A percentile compares a stretch with the other conserved stretches of the same genome.
These are phyloP conservation scores for Nymphaea thermarum DNA, from an alignment of 164 flowering plant species.

Conservation along the genomic window DNA sequence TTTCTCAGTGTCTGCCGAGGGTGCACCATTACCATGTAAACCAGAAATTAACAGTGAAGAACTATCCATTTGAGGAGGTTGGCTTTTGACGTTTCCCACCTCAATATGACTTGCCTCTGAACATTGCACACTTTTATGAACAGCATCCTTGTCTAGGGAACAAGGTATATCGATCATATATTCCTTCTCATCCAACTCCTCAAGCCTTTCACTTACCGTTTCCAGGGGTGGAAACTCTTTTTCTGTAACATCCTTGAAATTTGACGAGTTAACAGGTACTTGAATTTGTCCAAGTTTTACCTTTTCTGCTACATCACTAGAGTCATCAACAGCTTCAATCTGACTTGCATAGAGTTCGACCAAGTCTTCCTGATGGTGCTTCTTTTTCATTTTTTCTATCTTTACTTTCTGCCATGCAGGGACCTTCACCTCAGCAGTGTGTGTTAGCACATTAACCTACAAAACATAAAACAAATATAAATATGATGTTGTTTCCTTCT, in stretches of 20 bases:
- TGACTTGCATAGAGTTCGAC: constrained; percentile 8
- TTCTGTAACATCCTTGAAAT: not conserved
- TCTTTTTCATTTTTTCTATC: constrained; percentile 18
- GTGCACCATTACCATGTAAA: not conserved
- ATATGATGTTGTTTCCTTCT: not conserved
- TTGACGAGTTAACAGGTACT: not conserved
- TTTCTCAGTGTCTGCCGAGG: not conserved
- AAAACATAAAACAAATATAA: not conserved
- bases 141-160: not conserved
- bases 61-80: not conserved
- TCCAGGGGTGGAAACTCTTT: not conserved
- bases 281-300: not conserved
- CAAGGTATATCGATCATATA: not conserved
- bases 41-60: not conserved
- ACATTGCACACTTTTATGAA: no score
- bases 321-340: constrained; percentile 1
- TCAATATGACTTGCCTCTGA: not conserved
- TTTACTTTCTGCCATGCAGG: constrained; percentile 20
- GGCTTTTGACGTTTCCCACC: not conserved
- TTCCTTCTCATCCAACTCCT: not conserved
- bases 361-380: constrained; percentile 25
- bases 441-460: constrained; percentile 68
- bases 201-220: not conserved
- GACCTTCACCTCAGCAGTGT: constrained; percentile 39
- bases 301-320: not conserved